phyloP scores from a whole-genome alignment of 305 asterid species.

The Andrographis paniculata region DNA sequence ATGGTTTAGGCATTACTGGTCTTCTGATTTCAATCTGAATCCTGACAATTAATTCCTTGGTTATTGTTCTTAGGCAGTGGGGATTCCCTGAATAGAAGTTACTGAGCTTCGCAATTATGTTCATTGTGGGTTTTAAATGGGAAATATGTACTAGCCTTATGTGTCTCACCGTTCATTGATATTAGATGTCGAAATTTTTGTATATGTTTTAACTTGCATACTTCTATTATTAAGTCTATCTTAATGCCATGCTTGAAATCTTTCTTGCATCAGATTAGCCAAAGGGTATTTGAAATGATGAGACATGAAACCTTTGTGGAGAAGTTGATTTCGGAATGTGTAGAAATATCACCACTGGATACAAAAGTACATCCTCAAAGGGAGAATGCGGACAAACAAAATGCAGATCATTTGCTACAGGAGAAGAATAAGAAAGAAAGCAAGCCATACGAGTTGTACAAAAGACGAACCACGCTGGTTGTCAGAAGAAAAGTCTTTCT shows the following conservation, averaged over 20 bases:
- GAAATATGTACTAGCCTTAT: not conserved
- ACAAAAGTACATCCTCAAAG: conserved; percentile 28
- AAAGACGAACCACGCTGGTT: conserved; percentile 75
- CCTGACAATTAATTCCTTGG: not conserved
- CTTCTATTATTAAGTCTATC: not conserved
- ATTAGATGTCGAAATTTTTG: not conserved
- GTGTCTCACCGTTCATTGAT: not conserved
- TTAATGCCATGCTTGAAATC: not conserved
- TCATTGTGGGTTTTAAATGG: not conserved
- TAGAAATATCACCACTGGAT: conserved; percentile 26
- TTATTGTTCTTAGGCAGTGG: not conserved
- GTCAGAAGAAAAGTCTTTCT: conserved; percentile 61
- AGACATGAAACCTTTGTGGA: conserved; percentile 34
- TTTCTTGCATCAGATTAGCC: conserved; percentile 56
- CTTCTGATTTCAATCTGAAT: not conserved
- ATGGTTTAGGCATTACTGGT: not conserved
- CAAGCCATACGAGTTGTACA: conserved; percentile 73
- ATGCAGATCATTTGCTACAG: not conserved
- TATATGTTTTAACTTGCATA: not conserved
- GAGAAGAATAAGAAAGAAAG: conserved; percentile 36
- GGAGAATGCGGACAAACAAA: conserved; percentile 34
- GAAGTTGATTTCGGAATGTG: conserved; percentile 25
- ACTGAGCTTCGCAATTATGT: not conserved
- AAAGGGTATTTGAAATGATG: conserved; percentile 69
- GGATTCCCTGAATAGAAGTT: too few species aligned